These are phyloP conservation scores for Sextonia rubra DNA, from an alignment of 164 flowering plant species.

Conservation along the genomic window DNA sequence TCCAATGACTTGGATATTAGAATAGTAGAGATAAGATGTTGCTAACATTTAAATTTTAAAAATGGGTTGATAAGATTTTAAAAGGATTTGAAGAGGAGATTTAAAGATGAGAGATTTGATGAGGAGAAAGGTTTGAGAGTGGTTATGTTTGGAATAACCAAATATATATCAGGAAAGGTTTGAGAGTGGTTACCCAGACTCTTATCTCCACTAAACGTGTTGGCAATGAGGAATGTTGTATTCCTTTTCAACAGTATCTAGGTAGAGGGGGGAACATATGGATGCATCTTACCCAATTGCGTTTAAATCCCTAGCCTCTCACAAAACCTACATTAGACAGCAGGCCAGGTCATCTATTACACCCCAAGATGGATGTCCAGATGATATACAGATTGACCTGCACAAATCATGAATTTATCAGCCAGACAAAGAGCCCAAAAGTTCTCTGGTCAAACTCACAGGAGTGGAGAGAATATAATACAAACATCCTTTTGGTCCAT, in stretches of 20 bases:
- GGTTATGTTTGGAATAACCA: too few relatives aligned
- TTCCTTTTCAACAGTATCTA: background rate
- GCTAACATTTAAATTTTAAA: too few relatives aligned
- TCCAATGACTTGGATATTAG: too few relatives aligned
- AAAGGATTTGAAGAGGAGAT: too few relatives aligned
- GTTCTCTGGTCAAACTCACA: background rate
- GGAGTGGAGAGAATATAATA: slow-evolving; percentile 10
- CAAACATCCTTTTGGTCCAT: slow-evolving; percentile 86
- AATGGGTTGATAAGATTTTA: too few relatives aligned
- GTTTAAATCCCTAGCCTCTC: too few relatives aligned
- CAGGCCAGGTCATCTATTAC: slow-evolving; percentile 97
- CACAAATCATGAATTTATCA: slow-evolving; percentile 5
- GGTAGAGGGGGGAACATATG: background rate
- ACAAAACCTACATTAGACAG: slow-evolving; percentile 50
- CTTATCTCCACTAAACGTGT: too few relatives aligned
- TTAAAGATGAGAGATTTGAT: too few relatives aligned
- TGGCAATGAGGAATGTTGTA: background rate
- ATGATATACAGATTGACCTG: slow-evolving; percentile 97
- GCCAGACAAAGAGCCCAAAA: background rate
- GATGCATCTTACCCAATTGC: background rate
- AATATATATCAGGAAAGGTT: too few relatives aligned
- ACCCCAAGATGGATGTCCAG: slow-evolving; percentile 90
- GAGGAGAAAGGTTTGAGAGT: too few relatives aligned
- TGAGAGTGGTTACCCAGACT: too few relatives aligned
- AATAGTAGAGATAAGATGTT: too few relatives aligned